Base-by-base conservation (phyloP, 257 asterid genomes). In the Salvia rosmarinus region DNA sequence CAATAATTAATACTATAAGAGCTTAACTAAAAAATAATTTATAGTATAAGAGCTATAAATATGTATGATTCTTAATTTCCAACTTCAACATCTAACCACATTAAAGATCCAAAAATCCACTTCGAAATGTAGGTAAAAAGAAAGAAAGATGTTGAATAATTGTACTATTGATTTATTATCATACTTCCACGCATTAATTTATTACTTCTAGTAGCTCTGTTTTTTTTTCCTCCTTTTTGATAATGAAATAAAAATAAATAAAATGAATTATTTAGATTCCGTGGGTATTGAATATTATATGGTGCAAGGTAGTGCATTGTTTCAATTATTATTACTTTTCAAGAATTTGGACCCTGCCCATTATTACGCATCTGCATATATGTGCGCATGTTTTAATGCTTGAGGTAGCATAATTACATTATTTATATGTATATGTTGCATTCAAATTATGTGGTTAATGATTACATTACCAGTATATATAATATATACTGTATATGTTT, bases 301-400 rank as follows among this genome's bases (percentile, higher is more conserved):
- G 52, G 1, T 72, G 40, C 30, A 50, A 25, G 56, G 40, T 57
- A 54, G 51, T 61, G 42, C 12, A 44, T 62, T 51, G 67, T 43
- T 62, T 52, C 72, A 70, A 76, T 67, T 43, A 74, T 67, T 57
- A 65, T 35, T 65, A 30, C 23, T 42, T 61, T 59, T 47, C 17
- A 60, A 39, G 47, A 60, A 60, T 46, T n/a, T 14, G 65, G 49
- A 11, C 28, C 20, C 56, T 20, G 44, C 44, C 47, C 49, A 55
- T 74, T 55, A 64, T 64, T 35, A 44, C 21, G 68, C 11, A 75
- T 50, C 35, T 21, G 8, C 55, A 25, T 47, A 23, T 57, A 23
- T 43, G 37, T 43, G 52, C 47, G 13, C 52, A 39, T 39, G 9
- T 10, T 55, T 55, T 40, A 56, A 8, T 39, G 46, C 57, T 34